These are phyloP conservation scores for Solanum sitiens DNA, from an alignment of 257 asterid genomes.

Conservation along the genomic window DNA sequence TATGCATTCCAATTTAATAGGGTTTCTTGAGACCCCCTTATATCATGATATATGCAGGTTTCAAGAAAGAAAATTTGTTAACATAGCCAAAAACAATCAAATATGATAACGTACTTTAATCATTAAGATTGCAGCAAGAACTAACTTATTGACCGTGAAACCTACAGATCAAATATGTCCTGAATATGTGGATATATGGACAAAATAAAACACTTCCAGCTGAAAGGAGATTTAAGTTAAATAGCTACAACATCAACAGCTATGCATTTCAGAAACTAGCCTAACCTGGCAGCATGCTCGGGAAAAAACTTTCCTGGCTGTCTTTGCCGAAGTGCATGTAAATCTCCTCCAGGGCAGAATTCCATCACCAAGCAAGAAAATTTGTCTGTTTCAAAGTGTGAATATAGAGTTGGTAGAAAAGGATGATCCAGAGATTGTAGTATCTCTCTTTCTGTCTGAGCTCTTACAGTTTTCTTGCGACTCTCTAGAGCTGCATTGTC, in stretches of 20 bases:
- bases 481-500: slow-evolving; percentile 44
- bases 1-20: not conserved
- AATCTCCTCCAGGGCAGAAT: slow-evolving; percentile 63
- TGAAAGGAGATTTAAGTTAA: not conserved
- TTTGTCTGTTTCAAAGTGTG: slow-evolving; percentile 51
- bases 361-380: slow-evolving; percentile 63
- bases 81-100: not conserved
- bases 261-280: not conserved
- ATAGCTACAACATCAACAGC: not conserved
- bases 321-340: slow-evolving; percentile 52
- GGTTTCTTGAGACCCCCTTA: not conserved
- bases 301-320: slow-evolving; percentile 52
- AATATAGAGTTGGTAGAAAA: slow-evolving; percentile 52
- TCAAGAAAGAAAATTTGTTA: not conserved
- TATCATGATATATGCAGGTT: not conserved
- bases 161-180: not conserved
- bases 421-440: slow-evolving; percentile 58
- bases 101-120: not conserved
- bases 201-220: not conserved
- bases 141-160: not conserved
- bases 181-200: not conserved
- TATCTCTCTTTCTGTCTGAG: slow-evolving; percentile 61
- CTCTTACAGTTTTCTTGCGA: slow-evolving; percentile 48
- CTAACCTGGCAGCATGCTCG: slow-evolving; percentile 59
- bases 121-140: not conserved